Conservation (phyloP, 2,329 filamentous ascomycete species). For the Bipolaris sorokiniana region DNA sequence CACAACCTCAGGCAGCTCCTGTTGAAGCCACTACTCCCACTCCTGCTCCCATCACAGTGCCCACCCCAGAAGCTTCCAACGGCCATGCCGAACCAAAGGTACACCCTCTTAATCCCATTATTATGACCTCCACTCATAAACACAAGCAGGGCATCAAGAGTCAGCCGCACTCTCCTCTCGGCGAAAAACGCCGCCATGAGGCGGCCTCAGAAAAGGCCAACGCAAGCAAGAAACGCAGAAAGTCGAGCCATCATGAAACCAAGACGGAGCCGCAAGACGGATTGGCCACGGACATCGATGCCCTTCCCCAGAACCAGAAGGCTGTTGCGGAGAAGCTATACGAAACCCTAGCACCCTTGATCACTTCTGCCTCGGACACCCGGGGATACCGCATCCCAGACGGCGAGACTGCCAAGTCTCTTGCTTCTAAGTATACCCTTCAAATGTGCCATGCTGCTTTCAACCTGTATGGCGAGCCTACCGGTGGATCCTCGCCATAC, state of each 20-base stretch:
- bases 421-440: conserved; percentile 74
- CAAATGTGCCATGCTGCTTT: conserved; percentile 77
- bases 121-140: conserved; percentile 12
- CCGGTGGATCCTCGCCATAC: conserved; percentile 56
- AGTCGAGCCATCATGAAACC: conserved; percentile 42
- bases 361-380: conserved; percentile 71
- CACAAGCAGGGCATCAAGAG: conserved; percentile 33
- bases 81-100: conserved; percentile 38
- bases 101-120: background rate
- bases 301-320: conserved; percentile 69
- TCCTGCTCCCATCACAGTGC: conserved; percentile 15
- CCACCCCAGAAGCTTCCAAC: conserved; percentile 29
- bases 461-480: conserved; percentile 60
- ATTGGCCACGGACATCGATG: conserved; percentile 27
- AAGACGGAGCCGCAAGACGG: conserved; percentile 23
- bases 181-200: conserved; percentile 48
- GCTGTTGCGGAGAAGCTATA: conserved; percentile 72
- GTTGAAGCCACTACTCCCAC: conserved; percentile 22
- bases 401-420: conserved; percentile 66
- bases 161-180: conserved; percentile 44
- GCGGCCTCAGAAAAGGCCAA: conserved; percentile 40
- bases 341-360: conserved; percentile 70
- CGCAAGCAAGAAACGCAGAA: conserved; percentile 45
- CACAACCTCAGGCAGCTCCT: conserved; percentile 17
- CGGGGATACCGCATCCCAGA: conserved; percentile 67